Conservation (phyloP, 2,329 filamentous ascomycete genomes). For the Colletotrichum phormii region DNA sequence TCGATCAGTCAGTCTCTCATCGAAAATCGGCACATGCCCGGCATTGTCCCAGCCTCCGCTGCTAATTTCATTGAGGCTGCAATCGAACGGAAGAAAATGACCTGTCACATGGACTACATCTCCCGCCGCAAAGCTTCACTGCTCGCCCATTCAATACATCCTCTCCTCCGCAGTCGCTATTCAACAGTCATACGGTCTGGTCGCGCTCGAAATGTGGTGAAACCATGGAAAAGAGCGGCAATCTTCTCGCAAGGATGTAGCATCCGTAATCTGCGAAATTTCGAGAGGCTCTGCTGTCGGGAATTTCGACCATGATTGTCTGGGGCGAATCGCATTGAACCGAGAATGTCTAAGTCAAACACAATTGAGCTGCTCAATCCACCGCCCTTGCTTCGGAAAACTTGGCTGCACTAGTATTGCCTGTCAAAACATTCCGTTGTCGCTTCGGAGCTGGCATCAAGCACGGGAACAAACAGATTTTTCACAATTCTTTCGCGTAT, state of each 20-base stretch:
- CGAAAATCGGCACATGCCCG: slow-evolving; percentile 1
- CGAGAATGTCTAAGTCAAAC: neutral
- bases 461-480: slow-evolving; percentile 1
- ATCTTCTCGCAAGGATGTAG: neutral
- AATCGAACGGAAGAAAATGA: slow-evolving; percentile 10
- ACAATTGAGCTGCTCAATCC: neutral
- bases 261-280: neutral
- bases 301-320: neutral
- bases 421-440: slow-evolving; percentile 1
- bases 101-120: slow-evolving; percentile 20
- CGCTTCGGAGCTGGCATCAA: neutral
- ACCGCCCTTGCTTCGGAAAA: neutral
- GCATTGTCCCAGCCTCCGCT: neutral
- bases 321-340: neutral
- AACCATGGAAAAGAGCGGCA: neutral
- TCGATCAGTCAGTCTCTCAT: slow-evolving; percentile 20
- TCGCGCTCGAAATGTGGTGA: neutral
- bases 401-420: neutral
- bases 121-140: slow-evolving; percentile 1
- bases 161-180: neutral
- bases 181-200: neutral
- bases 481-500: neutral
- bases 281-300: neutral
- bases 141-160: neutral
- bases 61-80: slow-evolving; percentile 3